phyloP scores from a whole-genome alignment of 305 asterid species.

The Ajuga reptans region DNA sequence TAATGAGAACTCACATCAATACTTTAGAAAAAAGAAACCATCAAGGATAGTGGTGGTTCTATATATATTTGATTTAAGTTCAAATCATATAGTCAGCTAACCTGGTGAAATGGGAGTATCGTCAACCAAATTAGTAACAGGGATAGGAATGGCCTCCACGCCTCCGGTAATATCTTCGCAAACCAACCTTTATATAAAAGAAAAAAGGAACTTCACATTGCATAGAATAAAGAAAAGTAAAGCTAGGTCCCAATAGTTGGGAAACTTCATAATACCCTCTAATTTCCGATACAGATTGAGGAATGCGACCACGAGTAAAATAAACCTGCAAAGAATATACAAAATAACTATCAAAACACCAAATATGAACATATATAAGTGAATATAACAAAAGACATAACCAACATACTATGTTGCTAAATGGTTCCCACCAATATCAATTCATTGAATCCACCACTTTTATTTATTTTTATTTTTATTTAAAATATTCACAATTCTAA shows the following conservation, averaged over 20 bases:
- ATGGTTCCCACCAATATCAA: too few species aligned
- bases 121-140: slow-evolving; percentile 68
- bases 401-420: too few species aligned
- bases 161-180: slow-evolving; percentile 54
- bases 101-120: slow-evolving; percentile 44
- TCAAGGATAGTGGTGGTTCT: neutral
- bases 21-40: neutral
- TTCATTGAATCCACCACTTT: too few species aligned
- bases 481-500: too few species aligned
- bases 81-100: slow-evolving; percentile 20
- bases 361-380: neutral
- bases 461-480: too few species aligned
- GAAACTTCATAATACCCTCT: slow-evolving; percentile 50
- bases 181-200: slow-evolving; percentile 40
- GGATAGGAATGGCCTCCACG: slow-evolving; percentile 49
- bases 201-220: neutral
- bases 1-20: neutral
- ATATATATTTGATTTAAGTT: neutral
- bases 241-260: neutral
- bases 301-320: slow-evolving; percentile 55
- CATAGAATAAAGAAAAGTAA: neutral
- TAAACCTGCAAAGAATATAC: slow-evolving; percentile 40
- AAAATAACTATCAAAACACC: neutral
- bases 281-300: slow-evolving; percentile 50
- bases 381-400: too few species aligned